Percentiles rank a stretch among this genome's conserved stretches.
Evolutionary conservation across 2,329 filamentous ascomycete genomes (phyloP).

Genomic region (Aspergillus novoparasiticus): DNA sequence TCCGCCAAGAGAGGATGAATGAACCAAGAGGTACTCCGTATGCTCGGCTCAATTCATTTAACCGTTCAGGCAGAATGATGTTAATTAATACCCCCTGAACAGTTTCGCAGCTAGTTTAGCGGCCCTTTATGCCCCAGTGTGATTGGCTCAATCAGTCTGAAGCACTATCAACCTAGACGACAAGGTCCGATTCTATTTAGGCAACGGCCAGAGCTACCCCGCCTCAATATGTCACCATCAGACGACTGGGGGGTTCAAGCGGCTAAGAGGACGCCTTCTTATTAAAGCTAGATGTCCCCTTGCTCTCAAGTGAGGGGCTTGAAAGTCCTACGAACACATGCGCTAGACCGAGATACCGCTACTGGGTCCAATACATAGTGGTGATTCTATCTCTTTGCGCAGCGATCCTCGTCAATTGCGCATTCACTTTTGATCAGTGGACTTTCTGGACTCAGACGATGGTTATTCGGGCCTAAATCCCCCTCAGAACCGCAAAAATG

Average conservation of each 20-base stretch:
- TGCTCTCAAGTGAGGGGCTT: neutral
- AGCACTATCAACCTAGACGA: neutral
- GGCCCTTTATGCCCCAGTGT: neutral
- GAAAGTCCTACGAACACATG: neutral
- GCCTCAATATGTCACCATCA: constrained; percentile 8
- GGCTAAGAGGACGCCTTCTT: neutral
- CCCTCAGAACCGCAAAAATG: constrained; percentile 29
- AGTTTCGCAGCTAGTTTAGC: neutral
- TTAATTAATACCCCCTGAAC: neutral
- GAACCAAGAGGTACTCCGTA: neutral
- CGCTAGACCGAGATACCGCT: neutral
- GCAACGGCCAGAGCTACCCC: constrained; percentile 1
- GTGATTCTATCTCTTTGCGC: neutral
- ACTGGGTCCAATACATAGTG: neutral
- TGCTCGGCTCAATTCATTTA: constrained; percentile 4
- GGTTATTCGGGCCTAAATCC: neutral
- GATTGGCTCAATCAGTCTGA: neutral
- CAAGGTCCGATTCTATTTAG: neutral
- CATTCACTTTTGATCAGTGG: neutral
- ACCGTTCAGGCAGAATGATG: constrained; percentile 12
- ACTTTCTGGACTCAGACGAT: neutral
- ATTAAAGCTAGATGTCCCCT: neutral
- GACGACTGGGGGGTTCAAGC: constrained; percentile 8
- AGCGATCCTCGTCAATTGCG: neutral
- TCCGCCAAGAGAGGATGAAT: constrained; percentile 1